These are phyloP conservation scores for Phellopilus nigrolimitatus DNA, from an alignment of 1,284 basidiomycete species.

Conservation along the genomic window DNA sequence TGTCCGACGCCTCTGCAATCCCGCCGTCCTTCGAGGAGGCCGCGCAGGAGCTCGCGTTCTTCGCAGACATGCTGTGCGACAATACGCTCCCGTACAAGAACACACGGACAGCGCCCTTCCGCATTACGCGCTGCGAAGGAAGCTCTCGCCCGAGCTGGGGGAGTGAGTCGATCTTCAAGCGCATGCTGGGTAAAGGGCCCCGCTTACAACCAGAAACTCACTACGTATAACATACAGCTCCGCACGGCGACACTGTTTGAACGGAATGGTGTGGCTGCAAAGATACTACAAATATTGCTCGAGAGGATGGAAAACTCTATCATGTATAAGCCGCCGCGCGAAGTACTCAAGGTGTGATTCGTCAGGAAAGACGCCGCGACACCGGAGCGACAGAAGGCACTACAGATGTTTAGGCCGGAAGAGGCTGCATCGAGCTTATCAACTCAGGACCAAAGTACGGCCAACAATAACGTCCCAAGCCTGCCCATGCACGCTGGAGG, in stretches of 20 bases:
- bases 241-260: slow-evolving; percentile 50
- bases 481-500: slow-evolving; percentile 11
- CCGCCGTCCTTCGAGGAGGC: slow-evolving; percentile 23
- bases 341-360: not conserved
- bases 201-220: slow-evolving; percentile 40
- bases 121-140: slow-evolving; percentile 58
- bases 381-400: not conserved
- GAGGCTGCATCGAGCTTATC: too few species aligned
- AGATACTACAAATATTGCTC: slow-evolving; percentile 26
- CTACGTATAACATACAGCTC: slow-evolving; percentile 55
- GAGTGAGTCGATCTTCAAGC: slow-evolving; percentile 43
- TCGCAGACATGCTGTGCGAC: slow-evolving; percentile 48
- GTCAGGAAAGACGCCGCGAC: not conserved
- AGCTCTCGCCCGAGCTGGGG: slow-evolving; percentile 45
- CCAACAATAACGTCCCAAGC: too few species aligned
- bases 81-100: slow-evolving; percentile 41
- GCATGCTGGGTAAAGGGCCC: slow-evolving; percentile 45
- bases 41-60: slow-evolving; percentile 56
- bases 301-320: not conserved
- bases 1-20: slow-evolving; percentile 14
- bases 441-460: not conserved
- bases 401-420: not conserved
- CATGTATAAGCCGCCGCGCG: not conserved
- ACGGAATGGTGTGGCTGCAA: slow-evolving; percentile 38
- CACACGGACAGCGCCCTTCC: slow-evolving; percentile 57